phyloP scores from a whole-genome alignment of 306 rosid species.

The Fragaria nilgerrensis region DNA sequence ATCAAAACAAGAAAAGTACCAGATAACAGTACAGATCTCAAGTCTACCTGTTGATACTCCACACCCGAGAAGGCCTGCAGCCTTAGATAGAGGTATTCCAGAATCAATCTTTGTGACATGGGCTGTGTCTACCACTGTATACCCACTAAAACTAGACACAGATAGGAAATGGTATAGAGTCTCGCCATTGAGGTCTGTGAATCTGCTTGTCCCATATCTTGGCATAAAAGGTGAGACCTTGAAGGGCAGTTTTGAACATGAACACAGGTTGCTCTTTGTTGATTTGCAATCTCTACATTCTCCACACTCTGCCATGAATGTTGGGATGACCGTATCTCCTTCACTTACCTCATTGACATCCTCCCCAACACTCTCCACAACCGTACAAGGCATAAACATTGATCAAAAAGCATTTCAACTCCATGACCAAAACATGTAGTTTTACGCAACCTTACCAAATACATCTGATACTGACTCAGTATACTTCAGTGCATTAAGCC shows the following conservation, averaged over 20 bases:
- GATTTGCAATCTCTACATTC: slow-evolving; percentile 72
- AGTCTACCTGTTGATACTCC: slow-evolving; percentile 76
- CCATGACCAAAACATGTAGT: not conserved
- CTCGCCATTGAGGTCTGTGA: slow-evolving; percentile 67
- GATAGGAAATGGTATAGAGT: slow-evolving; percentile 56
- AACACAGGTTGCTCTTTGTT: slow-evolving; percentile 67
- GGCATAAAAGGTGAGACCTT: slow-evolving; percentile 56
- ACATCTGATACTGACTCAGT: not conserved
- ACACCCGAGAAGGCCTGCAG: slow-evolving; percentile 71
- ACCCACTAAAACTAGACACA: slow-evolving; percentile 80
- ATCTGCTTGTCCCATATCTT: slow-evolving; percentile 57
- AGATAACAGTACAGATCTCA: not conserved
- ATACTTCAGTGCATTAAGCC: not conserved
- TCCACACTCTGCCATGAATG: slow-evolving; percentile 66
- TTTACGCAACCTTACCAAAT: not conserved
- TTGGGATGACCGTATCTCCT: slow-evolving; percentile 73
- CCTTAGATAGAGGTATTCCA: slow-evolving; percentile 51
- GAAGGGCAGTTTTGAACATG: slow-evolving; percentile 60
- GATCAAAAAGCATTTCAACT: not conserved
- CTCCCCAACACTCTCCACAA: slow-evolving; percentile 83
- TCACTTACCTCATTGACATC: slow-evolving; percentile 56
- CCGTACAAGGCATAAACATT: slow-evolving; percentile 32
- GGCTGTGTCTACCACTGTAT: slow-evolving; percentile 70
- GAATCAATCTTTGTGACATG: slow-evolving; percentile 59
- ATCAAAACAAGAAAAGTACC: not conserved